A percentile compares a stretch with the other conserved stretches of the same genome.
Conservation (phyloP, 768 basidiomycete genomes). For the Russula ochroleuca region DNA sequence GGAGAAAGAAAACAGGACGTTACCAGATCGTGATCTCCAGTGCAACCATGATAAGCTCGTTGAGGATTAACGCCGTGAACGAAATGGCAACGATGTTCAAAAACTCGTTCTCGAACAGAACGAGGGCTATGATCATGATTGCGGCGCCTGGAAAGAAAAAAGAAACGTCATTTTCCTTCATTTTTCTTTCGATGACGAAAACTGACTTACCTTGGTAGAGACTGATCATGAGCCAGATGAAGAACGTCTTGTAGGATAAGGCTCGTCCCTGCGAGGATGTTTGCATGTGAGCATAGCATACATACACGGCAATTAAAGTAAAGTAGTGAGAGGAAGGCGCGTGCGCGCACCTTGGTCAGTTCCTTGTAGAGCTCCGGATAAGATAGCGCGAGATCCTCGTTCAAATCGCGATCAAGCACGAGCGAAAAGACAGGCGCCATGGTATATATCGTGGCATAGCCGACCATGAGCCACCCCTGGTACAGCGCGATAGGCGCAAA, state of each 20-base stretch:
- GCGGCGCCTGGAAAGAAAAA: constrained; percentile 62
- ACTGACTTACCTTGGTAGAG: constrained; percentile 78
- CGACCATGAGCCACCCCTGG: constrained; percentile 97
- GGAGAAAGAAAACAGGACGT: not conserved
- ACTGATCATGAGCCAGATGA: constrained; percentile 96
- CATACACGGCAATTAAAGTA: not conserved
- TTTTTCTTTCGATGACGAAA: not conserved
- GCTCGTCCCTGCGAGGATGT: constrained; percentile 69
- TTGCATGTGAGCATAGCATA: not conserved
- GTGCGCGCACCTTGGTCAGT: constrained; percentile 71
- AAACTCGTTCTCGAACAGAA: constrained; percentile 96
- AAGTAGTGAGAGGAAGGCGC: not conserved
- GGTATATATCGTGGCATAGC: constrained; percentile 93
- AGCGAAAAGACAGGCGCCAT: constrained; percentile 99
- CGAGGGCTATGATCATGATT: constrained; percentile 97
- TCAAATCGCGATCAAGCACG: constrained; percentile 93
- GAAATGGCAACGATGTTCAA: constrained; percentile 98
- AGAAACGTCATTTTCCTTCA: not conserved
- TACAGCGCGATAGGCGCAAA: constrained; percentile 96
- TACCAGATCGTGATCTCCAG: constrained; percentile 97
- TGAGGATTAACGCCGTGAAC: constrained; percentile 91
- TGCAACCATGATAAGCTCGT: constrained; percentile 99
- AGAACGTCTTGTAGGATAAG: constrained; percentile 96
- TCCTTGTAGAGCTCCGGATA: constrained; percentile 99
- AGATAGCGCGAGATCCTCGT: constrained; percentile 87